A percentile compares a stretch with the other conserved stretches of the same genome.
Conservation (phyloP, 768 basidiomycete genomes). For the Boletus sensibilis region DNA sequence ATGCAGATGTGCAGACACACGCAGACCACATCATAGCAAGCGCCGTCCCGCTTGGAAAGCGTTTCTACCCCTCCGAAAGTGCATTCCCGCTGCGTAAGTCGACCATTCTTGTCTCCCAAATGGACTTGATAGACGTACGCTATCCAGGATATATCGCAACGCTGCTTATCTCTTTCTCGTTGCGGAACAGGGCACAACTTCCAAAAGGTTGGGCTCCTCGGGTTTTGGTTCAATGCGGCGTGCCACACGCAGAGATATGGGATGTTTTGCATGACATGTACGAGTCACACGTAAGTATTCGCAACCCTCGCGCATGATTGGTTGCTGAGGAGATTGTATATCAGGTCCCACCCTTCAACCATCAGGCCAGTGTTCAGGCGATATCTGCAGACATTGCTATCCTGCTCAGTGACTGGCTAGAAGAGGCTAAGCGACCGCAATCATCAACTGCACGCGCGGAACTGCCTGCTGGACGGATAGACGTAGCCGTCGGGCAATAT, state of each 20-base stretch:
- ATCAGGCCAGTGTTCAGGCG: conserved; percentile 73
- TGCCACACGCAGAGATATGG: conserved; percentile 81
- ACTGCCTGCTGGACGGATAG: conserved; percentile 77
- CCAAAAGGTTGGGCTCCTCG: conserved; percentile 82
- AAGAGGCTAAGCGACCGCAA: conserved; percentile 72
- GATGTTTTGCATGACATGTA: conserved; percentile 84
- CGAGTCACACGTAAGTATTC: conserved; percentile 70
- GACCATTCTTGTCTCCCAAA: neutral
- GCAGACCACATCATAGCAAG: conserved; percentile 64
- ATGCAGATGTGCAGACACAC: conserved; percentile 50
- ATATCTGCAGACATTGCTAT: conserved; percentile 81
- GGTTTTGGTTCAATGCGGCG: conserved; percentile 75
- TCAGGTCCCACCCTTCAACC: conserved; percentile 82
- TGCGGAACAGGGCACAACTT: conserved; percentile 55
- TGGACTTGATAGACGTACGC: neutral
- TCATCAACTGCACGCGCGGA: conserved; percentile 60
- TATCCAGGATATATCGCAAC: conserved; percentile 69
- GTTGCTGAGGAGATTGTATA: conserved; percentile 2
- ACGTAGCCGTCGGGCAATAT: conserved; percentile 72
- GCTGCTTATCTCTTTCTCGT: conserved; percentile 71
- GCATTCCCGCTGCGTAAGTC: conserved; percentile 83
- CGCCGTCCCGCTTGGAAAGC: conserved; percentile 71
- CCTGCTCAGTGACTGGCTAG: conserved; percentile 77
- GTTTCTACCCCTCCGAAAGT: conserved; percentile 88
- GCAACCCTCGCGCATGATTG: neutral